Conservation (phyloP, 202 grass and related monocot species). For the Musa balbisiana region DNA sequence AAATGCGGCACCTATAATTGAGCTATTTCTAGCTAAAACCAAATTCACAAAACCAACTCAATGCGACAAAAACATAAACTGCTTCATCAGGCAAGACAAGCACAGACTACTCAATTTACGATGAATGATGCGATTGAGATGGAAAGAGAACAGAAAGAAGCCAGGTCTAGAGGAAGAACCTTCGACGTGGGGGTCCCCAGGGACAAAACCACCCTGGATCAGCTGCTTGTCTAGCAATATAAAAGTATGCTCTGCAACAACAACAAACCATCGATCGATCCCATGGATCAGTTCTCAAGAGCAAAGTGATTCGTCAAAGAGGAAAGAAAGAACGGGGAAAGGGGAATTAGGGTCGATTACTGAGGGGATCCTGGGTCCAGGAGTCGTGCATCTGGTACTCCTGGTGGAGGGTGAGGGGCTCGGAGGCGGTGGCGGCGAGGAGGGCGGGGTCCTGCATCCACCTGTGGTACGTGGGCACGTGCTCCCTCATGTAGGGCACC, state of each 20-base stretch:
- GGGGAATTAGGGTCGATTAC: conserved; percentile 17
- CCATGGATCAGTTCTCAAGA: background rate
- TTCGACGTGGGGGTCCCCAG: conserved; percentile 54
- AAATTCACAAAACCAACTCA: background rate
- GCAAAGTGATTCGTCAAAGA: background rate
- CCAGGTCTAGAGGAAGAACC: conserved; percentile 33
- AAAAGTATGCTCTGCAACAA: conserved; percentile 63
- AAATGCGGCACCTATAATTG: no score
- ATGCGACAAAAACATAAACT: no score
- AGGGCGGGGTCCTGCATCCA: conserved; percentile 88
- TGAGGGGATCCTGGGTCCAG: conserved; percentile 70
- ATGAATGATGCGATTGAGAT: background rate
- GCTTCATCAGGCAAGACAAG: background rate
- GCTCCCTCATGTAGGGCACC: conserved; percentile 78
- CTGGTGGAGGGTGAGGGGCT: conserved; percentile 62
- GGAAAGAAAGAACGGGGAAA: conserved; percentile 4
- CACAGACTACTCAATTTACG: background rate
- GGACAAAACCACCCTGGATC: conserved; percentile 41
- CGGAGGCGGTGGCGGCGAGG: conserved; percentile 74
- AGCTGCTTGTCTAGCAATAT: conserved; percentile 64
- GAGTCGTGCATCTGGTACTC: conserved; percentile 80
- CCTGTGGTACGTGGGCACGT: conserved; percentile 66
- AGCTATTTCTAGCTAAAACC: background rate
- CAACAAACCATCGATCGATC: background rate
- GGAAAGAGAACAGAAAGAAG: background rate